These are phyloP conservation scores for Aquanectria penicillioides DNA, from an alignment of 2,329 filamentous ascomycete species.

Conservation along the genomic window DNA sequence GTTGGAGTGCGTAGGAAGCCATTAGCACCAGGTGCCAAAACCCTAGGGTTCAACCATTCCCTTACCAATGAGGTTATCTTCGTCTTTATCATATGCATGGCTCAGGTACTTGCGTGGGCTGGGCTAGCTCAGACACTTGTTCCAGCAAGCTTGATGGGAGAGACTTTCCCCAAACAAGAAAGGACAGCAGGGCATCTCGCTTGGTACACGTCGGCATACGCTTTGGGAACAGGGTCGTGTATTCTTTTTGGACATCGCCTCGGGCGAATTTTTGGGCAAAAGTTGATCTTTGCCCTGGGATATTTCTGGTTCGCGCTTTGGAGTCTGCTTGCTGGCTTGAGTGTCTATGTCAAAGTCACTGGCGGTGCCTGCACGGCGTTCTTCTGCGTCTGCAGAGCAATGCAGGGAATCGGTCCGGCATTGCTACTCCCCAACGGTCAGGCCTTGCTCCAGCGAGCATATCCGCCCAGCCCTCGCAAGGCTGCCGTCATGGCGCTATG, in stretches of 20 bases:
- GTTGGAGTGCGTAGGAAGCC: slow-evolving; percentile 37
- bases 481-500: slow-evolving; percentile 37
- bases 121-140: slow-evolving; percentile 37
- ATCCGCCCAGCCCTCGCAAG: slow-evolving; percentile 39
- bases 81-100: slow-evolving; percentile 39
- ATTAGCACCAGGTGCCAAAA: slow-evolving; percentile 33
- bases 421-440: slow-evolving; percentile 37
- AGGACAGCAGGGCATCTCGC: slow-evolving; percentile 32
- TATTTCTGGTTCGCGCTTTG: slow-evolving; percentile 41
- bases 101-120: slow-evolving; percentile 37
- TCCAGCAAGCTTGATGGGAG: slow-evolving; percentile 30
- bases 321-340: slow-evolving; percentile 38
- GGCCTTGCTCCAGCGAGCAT: slow-evolving; percentile 35
- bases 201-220: slow-evolving; percentile 39
- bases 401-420: slow-evolving; percentile 40
- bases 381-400: slow-evolving; percentile 38
- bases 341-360: slow-evolving; percentile 27
- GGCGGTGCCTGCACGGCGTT: slow-evolving; percentile 25
- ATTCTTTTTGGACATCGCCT: slow-evolving; percentile 37
- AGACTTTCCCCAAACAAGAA: slow-evolving; percentile 35
- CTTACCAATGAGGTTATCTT: slow-evolving; percentile 39
- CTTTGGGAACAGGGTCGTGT: slow-evolving; percentile 32
- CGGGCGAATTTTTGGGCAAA: slow-evolving; percentile 37
- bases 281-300: slow-evolving; percentile 33
- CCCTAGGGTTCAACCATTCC: slow-evolving; percentile 38